Percentiles rank a stretch among this genome's conserved stretches.
phyloP scores from a whole-genome alignment of 2,329 filamentous ascomycete species.

The Fusarium tupiense region DNA sequence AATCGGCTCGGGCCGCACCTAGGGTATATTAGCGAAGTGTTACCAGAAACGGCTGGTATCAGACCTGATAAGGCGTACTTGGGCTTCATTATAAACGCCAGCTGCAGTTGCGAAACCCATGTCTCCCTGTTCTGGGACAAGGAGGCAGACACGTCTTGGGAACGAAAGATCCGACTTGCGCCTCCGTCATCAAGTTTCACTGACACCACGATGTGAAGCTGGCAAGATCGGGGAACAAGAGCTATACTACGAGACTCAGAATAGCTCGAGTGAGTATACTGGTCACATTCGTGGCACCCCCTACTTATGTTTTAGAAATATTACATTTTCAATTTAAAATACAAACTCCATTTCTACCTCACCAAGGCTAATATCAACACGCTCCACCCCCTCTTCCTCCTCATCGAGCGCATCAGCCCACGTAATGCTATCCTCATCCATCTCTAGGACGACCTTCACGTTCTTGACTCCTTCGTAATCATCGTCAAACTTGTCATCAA shows the following conservation, averaged over 20 bases:
- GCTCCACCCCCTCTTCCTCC: background rate
- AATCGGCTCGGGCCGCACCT: background rate
- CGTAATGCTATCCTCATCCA: background rate
- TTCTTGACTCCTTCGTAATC: background rate
- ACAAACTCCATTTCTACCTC: background rate
- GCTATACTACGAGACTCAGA: background rate
- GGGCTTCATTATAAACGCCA: background rate
- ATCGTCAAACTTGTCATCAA: background rate
- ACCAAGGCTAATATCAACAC: background rate
- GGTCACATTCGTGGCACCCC: background rate
- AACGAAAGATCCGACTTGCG: accelerated
- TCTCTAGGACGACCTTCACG: background rate
- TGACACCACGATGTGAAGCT: background rate
- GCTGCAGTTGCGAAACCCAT: too few relatives aligned
- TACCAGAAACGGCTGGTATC: background rate
- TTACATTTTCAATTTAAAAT: background rate
- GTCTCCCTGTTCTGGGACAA: background rate
- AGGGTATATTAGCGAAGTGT: background rate
- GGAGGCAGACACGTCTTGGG: background rate
- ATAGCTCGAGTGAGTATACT: background rate
- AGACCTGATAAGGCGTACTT: too few relatives aligned
- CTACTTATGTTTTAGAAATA: background rate
- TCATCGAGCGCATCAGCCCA: background rate
- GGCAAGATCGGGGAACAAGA: too few relatives aligned
- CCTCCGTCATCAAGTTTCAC: background rate